These are phyloP conservation scores for Trypanosoma avium DNA, from an alignment of 208 protist genomes.

Conservation along the genomic window DNA sequence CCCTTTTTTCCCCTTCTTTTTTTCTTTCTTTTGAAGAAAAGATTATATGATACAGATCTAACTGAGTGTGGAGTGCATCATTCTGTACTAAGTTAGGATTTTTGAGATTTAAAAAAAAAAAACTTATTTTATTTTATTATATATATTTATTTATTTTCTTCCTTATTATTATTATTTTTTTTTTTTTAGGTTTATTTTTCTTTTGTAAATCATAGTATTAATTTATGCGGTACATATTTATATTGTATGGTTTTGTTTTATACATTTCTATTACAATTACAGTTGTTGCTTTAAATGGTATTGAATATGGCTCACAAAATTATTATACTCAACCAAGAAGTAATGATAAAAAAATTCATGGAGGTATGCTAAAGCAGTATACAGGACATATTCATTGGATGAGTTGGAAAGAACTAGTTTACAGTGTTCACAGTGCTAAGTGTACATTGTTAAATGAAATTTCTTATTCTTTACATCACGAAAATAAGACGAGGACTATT, in stretches of 20 bases:
- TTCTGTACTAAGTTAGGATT: no score
- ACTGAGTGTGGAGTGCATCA: no score
- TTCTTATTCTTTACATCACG: background rate
- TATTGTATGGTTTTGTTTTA: background rate
- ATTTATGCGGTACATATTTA: background rate
- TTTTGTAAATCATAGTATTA: background rate
- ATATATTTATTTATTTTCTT: background rate
- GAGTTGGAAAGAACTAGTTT: conserved; percentile 17
- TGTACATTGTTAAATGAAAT: conserved; percentile 12
- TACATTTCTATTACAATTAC: no score
- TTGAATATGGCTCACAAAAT: background rate
- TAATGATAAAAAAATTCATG: background rate
- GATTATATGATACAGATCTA: no score
- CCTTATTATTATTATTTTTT: conserved; percentile 7
- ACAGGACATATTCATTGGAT: conserved; percentile 20
- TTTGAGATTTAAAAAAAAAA: no score
- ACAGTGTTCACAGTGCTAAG: conserved; percentile 3
- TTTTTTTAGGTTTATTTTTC: background rate
- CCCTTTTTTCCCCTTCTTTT: no score
- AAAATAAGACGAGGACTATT: background rate
- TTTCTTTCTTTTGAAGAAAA: no score
- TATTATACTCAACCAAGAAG: background rate
- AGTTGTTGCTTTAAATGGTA: no score
- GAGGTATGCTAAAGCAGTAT: background rate
- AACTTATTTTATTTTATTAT: conserved; percentile 10